phyloP scores from a whole-genome alignment of 164 flowering plant genomes.

The Nymphaea thermarum region DNA sequence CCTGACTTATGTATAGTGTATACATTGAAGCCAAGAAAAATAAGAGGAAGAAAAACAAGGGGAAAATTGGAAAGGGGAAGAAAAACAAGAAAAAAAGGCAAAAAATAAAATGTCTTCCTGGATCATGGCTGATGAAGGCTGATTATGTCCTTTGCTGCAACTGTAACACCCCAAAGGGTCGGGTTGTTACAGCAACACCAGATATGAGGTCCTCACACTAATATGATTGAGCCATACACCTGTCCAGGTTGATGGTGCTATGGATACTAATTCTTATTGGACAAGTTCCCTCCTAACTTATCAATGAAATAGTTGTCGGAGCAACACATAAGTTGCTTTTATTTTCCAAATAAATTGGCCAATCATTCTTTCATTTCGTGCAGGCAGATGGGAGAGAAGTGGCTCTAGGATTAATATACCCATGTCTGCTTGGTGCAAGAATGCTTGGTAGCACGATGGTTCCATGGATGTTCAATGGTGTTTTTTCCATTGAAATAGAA shows the following conservation, averaged over 20 bases:
- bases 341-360: background rate
- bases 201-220: no score
- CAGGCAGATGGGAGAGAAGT: conserved; percentile 98
- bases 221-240: no score
- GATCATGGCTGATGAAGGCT: background rate
- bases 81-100: no score
- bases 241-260: background rate
- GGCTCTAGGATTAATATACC: conserved; percentile 65
- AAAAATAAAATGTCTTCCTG: background rate
- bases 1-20: background rate
- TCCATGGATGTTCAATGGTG: conserved; percentile 66
- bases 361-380: conserved; percentile 4
- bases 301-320: no score
- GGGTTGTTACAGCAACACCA: no score
- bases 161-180: no score
- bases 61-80: background rate
- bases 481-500: conserved; percentile 46
- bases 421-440: conserved; percentile 78
- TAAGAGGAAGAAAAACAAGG: background rate
- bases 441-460: conserved; percentile 85
- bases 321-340: no score
- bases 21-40: background rate
- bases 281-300: background rate
- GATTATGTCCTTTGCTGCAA: background rate
- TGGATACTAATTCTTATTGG: background rate